Evolutionary conservation across 805 yeast genomes (phyloP).

Genomic region (Danielia reshetovae): DNA sequence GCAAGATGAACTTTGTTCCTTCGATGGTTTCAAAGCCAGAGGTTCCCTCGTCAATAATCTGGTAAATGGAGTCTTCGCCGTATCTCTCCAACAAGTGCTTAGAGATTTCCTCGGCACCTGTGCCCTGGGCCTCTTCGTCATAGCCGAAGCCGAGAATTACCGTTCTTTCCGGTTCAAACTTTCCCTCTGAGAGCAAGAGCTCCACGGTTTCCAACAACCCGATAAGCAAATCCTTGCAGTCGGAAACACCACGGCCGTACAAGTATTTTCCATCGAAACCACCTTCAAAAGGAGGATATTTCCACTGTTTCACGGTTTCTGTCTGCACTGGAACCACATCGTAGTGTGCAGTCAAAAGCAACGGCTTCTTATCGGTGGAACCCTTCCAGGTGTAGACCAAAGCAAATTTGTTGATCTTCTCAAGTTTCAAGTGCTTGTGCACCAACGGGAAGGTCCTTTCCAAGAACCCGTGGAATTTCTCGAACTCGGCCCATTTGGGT

Average conservation of each 20-base stretch:
- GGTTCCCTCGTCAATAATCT: slow-evolving; percentile 43
- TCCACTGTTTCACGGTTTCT: slow-evolving; percentile 57
- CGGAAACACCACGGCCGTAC: slow-evolving; percentile 35
- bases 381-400: slow-evolving; percentile 65
- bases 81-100: slow-evolving; percentile 30
- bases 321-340: slow-evolving; percentile 77
- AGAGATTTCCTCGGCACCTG: slow-evolving; percentile 35
- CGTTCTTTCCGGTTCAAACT: slow-evolving; percentile 41
- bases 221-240: slow-evolving; percentile 41
- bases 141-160: slow-evolving; percentile 46
- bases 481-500: slow-evolving; percentile 22
- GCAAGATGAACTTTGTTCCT: slow-evolving; percentile 23
- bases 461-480: slow-evolving; percentile 49
- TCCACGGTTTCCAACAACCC: slow-evolving; percentile 40
- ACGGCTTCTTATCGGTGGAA: slow-evolving; percentile 53
- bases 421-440: slow-evolving; percentile 39
- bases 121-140: slow-evolving; percentile 47
- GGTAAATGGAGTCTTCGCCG: slow-evolving; percentile 42
- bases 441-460: slow-evolving; percentile 52
- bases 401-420: slow-evolving; percentile 56
- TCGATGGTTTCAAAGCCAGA: slow-evolving; percentile 15
- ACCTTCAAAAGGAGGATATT: slow-evolving; percentile 56
- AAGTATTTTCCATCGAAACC: slow-evolving; percentile 54
- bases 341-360: slow-evolving; percentile 70
- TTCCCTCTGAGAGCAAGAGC: slow-evolving; percentile 24